phyloP scores from a whole-genome alignment of 2,329 filamentous ascomycete species.

The Delphinella strobiligena region DNA sequence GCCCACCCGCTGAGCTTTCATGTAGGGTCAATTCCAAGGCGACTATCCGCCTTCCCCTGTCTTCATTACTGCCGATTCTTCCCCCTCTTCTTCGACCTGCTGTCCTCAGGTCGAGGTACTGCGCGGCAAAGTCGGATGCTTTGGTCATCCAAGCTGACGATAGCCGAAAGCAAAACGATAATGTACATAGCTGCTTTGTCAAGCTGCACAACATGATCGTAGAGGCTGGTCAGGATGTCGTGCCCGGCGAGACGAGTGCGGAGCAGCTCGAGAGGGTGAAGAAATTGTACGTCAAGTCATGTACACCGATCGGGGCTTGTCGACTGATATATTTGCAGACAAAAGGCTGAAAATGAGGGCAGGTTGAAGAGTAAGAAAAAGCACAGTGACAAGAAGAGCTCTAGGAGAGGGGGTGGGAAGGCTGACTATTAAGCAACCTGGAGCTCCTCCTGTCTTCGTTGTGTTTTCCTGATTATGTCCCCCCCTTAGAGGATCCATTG shows the following conservation, averaged over 20 bases:
- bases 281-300: constrained; percentile 32
- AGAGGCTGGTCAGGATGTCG: constrained; percentile 35
- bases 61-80: constrained; percentile 40
- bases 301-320: too few species aligned
- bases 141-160: constrained; percentile 53
- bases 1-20: not conserved
- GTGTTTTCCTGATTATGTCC: too few species aligned
- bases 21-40: constrained; percentile 54
- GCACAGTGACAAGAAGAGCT: constrained; percentile 50
- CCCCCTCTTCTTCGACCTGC: constrained; percentile 41
- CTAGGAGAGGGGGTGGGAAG: constrained; percentile 29
- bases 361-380: constrained; percentile 47
- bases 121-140: constrained; percentile 38
- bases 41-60: constrained; percentile 45
- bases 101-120: constrained; percentile 43
- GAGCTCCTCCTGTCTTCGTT: not conserved
- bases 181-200: constrained; percentile 46
- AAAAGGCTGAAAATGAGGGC: constrained; percentile 46
- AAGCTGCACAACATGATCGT: constrained; percentile 45
- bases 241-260: constrained; percentile 49
- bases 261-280: constrained; percentile 44
- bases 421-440: constrained; percentile 19
- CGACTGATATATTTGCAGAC: constrained; percentile 23
- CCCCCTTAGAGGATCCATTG: too few species aligned
- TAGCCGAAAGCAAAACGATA: constrained; percentile 48